Percentiles rank a stretch among this genome's conserved stretches.
These are phyloP conservation scores for Ascosphaera acerosa DNA, from an alignment of 2,329 filamentous ascomycete genomes.

Conservation along the genomic window DNA sequence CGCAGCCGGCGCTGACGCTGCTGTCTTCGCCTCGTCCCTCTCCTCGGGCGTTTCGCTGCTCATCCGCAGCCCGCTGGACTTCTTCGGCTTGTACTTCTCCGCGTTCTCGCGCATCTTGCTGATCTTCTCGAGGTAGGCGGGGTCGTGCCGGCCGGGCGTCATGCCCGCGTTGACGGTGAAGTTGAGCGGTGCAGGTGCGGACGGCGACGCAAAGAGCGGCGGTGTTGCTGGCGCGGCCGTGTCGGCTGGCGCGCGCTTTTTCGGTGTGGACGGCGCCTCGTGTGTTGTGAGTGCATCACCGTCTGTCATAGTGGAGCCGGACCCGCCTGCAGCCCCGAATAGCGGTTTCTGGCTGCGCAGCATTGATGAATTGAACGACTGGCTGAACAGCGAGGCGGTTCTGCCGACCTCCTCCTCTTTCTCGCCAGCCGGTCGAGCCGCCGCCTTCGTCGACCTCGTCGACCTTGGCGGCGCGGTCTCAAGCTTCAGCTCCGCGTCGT, in stretches of 20 bases:
- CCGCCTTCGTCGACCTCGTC: neutral
- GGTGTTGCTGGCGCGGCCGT: neutral
- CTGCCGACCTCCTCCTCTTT: neutral
- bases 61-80: constrained; percentile 18
- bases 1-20: no score
- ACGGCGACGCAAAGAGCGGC: neutral
- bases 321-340: neutral
- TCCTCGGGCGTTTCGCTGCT: constrained; percentile 6
- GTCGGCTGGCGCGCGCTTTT: neutral
- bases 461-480: no score
- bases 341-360: neutral
- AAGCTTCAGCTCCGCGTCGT: no score
- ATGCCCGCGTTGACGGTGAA: constrained; percentile 5
- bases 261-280: neutral
- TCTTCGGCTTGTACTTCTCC: constrained; percentile 20
- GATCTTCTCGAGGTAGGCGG: neutral
- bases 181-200: neutral
- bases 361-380: neutral
- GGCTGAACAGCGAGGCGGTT: neutral
- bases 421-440: neutral
- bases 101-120: constrained; percentile 13
- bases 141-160: constrained; percentile 3
- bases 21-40: neutral
- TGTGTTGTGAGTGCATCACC: no score
- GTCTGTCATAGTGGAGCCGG: neutral